Evolutionary conservation across 139 green algal species (phyloP), one percentile per base, ranked within the genome.

Genomic region (Chlorella sorokiniana): DNA sequence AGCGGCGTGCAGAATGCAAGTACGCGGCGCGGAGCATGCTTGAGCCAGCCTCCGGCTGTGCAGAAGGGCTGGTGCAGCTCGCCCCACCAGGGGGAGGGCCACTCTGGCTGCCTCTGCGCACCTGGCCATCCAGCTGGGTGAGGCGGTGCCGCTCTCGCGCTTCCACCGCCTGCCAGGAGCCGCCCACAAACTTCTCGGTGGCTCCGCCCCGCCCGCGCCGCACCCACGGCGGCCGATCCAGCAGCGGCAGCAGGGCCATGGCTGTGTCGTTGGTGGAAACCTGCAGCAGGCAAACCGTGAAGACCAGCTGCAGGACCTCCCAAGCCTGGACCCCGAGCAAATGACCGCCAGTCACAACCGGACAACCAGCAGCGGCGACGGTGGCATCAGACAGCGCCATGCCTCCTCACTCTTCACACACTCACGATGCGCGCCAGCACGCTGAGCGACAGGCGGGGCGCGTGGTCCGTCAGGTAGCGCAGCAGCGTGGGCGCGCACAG

Each of bases 391-490:
- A 59, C 48, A 16, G 16, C 11, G 14, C 11, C 14, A 16, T 16
- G 16, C 48, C 48, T 59, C 48, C 48, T 59, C 14, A 59, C 16
- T 59, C 14, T 59, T 11, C 48, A 59, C 48, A 33, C 40, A 51
- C 71, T 51, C 71, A 78, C 94, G 25, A 79, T 69, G 59, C 78
- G 87, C 14, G 86, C 70, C 70, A 95, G 86, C 8, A 96, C 77
- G 33, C 89, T 87, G 71, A 96, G 83, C 10, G 91, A 89, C 73
- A 97, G 85, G 20, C 68, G 42, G 45, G 59, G 54, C 23, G 93
- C 33, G 76, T 91, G 71, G 79, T 97, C 95, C 22, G 92, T 94
- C 29, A 98, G 77, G 89, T 97, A 96, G 20, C 90, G 86, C 65
- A 93, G 68, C 6, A 98, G 94, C 3, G 91, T 91, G 1, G 98